phyloP scores from a whole-genome alignment of 2,329 filamentous ascomycete genomes.

The Cytospora piceae region DNA sequence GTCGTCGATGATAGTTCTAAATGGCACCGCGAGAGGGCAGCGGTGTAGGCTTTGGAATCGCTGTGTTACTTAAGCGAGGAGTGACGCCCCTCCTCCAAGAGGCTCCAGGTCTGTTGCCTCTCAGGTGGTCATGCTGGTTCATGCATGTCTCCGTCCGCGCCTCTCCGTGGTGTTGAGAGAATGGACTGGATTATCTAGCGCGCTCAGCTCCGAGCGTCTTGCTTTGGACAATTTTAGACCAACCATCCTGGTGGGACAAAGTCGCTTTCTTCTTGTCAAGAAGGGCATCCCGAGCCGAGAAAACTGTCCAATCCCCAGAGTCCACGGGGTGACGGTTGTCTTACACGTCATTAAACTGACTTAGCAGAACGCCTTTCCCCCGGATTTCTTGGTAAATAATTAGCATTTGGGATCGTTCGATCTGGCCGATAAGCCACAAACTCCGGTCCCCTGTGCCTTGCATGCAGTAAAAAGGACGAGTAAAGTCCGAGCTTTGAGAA shows the following conservation, averaged over 20 bases:
- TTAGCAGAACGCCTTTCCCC: conserved; percentile 5
- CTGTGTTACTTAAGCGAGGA: neutral
- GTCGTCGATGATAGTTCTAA: neutral
- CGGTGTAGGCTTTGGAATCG: neutral
- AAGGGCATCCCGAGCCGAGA: conserved; percentile 24
- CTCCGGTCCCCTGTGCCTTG: conserved; percentile 14
- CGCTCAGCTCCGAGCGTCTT: conserved; percentile 23
- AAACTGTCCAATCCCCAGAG: conserved; percentile 19
- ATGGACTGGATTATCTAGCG: conserved; percentile 21
- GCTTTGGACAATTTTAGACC: conserved; percentile 14
- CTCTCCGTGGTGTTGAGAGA: neutral
- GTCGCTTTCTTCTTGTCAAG: conserved; percentile 17
- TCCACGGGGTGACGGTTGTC: conserved; percentile 19
- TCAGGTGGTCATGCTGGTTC: conserved; percentile 20
- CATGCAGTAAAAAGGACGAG: neutral
- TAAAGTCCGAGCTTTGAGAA: neutral
- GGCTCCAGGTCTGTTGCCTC: neutral
- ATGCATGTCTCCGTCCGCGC: conserved; percentile 26
- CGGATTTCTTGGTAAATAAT: conserved; percentile 5
- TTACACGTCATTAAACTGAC: conserved; percentile 23
- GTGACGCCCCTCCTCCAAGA: neutral
- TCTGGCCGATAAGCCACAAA: conserved; percentile 16
- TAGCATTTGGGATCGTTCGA: conserved; percentile 11
- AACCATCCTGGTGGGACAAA: conserved; percentile 20
- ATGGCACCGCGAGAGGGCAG: neutral